Evolutionary conservation across 2,329 filamentous ascomycete genomes (phyloP).

Genomic region (Graphilbum ipis-grandicollis): DNA sequence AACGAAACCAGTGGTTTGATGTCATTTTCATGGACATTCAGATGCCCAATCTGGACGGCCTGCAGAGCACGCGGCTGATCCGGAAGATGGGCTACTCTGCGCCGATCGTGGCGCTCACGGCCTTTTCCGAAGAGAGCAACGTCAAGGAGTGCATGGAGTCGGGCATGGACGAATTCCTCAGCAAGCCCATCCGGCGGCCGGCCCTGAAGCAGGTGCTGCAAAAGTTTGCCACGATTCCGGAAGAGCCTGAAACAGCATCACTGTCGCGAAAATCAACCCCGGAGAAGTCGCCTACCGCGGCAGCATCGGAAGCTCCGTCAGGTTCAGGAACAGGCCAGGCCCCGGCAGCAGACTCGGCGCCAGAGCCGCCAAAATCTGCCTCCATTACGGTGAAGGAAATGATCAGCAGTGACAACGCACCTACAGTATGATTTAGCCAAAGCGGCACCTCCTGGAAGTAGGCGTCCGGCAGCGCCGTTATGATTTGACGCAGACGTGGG

Average conservation of each 20-base stretch:
- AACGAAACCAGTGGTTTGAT: conserved; percentile 54
- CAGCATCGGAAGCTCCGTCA: neutral
- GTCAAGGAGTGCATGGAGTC: conserved; percentile 72
- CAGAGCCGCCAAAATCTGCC: neutral
- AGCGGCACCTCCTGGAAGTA: no score
- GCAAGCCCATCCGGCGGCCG: conserved; percentile 60
- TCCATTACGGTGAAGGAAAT: conserved; percentile 1
- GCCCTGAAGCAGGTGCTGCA: conserved; percentile 74
- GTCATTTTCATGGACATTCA: conserved; percentile 93
- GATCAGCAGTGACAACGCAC: conserved; percentile 1
- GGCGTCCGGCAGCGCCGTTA: no score
- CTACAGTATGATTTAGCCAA: neutral
- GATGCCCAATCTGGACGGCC: conserved; percentile 84
- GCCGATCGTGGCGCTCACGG: conserved; percentile 80
- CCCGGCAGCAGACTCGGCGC: neutral
- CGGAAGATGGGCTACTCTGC: conserved; percentile 71
- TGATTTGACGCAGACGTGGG: no score
- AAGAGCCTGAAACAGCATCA: conserved; percentile 38
- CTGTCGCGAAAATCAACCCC: conserved; percentile 17
- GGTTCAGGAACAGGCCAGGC: neutral
- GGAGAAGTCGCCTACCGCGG: conserved; percentile 8
- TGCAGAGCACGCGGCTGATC: conserved; percentile 74
- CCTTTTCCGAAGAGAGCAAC: conserved; percentile 81
- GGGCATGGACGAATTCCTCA: conserved; percentile 82
- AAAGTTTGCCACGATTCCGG: conserved; percentile 66